Evolutionary conservation across 2,329 filamentous ascomycete species (phyloP), one percentile per base, ranked within the genome.

Genomic region (Rhynchosporium graminicola): DNA sequence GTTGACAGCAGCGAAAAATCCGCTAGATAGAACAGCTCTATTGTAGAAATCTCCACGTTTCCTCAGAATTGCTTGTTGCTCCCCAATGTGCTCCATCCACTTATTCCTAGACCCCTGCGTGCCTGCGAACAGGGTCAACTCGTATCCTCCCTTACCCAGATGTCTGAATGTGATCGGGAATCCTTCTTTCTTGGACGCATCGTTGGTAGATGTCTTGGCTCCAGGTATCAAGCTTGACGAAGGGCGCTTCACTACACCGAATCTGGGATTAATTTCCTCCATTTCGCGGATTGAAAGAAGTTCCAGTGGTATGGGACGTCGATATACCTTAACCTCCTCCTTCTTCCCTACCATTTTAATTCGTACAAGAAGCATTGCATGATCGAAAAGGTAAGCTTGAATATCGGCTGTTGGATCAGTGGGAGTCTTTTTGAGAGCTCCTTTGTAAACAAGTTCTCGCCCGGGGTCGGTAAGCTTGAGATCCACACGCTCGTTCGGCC

Each of bases 131-230:
- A 99, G 82, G 3, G 93, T 95, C 71, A 92, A 80, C 74, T 97
- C 94, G 74, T 97, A 99, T 38, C 94, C 95, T 59, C 92, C 93
- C 77, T 96, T 97, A 55, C 95, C 95, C 63, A 99, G 83, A 80
- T 97, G 92, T 69, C 91, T 88, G 82, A 99, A 99, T 1, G 94
- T 98, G 65, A 99, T 96, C 0, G 95, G 95, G 78, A 91, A 96
- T 52, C 91, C 92, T 70, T 96, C 91, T 69, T 84, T 84, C 74
- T 83, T 86, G 68, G 88, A 84, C 51, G 82, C 77, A 38, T 80
- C 78, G n/a, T 74, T 79, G 75, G 54, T 77, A 76, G 46, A 82
- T 31, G 65, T 77, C 66, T 85, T 87, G 26, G 82, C 80, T 20
- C 82, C 82, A 29, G 85, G 82, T 50, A 96, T 85, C 71, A 98